Evolutionary conservation across 805 yeast genomes (phyloP).

Genomic region (Ogataea pini): DNA sequence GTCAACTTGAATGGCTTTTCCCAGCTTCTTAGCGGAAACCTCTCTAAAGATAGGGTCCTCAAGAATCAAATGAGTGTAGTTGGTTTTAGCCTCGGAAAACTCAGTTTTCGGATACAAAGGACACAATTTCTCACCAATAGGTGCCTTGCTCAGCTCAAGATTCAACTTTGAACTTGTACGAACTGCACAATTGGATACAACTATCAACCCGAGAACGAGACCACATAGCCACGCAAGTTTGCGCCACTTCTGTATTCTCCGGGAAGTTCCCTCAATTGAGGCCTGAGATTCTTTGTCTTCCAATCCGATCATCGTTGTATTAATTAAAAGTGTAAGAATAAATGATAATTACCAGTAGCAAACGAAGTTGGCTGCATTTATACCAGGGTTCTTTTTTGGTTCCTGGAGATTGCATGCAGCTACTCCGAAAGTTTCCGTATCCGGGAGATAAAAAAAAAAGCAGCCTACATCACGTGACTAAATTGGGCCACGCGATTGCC

Average conservation of each 20-base stretch:
- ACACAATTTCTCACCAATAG: constrained; percentile 23
- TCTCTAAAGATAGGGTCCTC: constrained; percentile 35
- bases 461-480: not conserved
- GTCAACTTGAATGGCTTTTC: constrained; percentile 53
- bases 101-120: constrained; percentile 28
- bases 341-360: too few species aligned
- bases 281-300: constrained; percentile 3
- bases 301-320: not conserved
- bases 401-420: not conserved
- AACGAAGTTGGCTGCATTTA: not conserved
- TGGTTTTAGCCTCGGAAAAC: constrained; percentile 14
- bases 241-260: not conserved
- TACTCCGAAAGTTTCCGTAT: not conserved
- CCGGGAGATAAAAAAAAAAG: not conserved
- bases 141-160: not conserved
- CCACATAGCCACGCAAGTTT: not conserved
- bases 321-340: too few species aligned
- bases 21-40: constrained; percentile 42
- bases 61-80: constrained; percentile 32
- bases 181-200: not conserved
- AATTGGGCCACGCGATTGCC: too few species aligned
- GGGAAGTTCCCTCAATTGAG: not conserved
- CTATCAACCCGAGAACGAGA: not conserved
- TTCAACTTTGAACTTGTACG: not conserved
- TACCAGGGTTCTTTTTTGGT: too few species aligned